Base-by-base conservation (phyloP, 2,329 filamentous ascomycete species). In the Harringtonia lauricola region DNA sequence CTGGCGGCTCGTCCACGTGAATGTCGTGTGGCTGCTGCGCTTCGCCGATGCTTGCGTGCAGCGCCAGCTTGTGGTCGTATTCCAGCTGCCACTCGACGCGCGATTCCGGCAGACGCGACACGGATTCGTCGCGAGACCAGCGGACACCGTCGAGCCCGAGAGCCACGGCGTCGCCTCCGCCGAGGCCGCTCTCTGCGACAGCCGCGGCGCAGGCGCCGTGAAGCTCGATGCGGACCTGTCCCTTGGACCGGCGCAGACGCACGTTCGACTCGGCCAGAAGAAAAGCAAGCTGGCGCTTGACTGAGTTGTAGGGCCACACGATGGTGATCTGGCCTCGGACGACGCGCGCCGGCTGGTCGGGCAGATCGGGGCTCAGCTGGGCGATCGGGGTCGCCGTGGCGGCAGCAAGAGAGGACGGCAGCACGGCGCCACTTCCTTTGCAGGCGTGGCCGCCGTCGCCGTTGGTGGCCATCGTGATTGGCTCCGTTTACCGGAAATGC, bases 221-320 rank as follows among this genome's bases (percentile, higher is more conserved):
- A 52, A 95, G 87, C 35, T 81, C 76, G 39, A 88, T 75, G 45
- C 88, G 81, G 19, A 95, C 78, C 62, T 95, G 87, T 13, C 90
- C 90, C 51, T 76, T 82, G 34, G 73, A 70, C 49, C 79, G 77
- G 44, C 90, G 84, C 41, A 90, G 70, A 39, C 86, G 82, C 55
- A 89, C 84, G 59, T 95, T 87, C 37, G 81, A 79, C 55, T 95
- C 89, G 37, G 85, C 85, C 29, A 96, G 74, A 18, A 94, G 74
- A 41, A 95, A 80, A 22, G 86, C 82, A 52, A 88, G 74, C 33
- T 79, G 79, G 42, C 74, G 76, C 26, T 75, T 83, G 22, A 86
- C 78, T 19, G 83, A 83, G 51, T 85, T 95, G 62, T 86, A 95
- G 0, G 90, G 90, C 89, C 90, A 96, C 46, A 86, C 80, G 30